Conservation (phyloP, 108 stramenopile species). For the Mediolabrus comicus region DNA sequence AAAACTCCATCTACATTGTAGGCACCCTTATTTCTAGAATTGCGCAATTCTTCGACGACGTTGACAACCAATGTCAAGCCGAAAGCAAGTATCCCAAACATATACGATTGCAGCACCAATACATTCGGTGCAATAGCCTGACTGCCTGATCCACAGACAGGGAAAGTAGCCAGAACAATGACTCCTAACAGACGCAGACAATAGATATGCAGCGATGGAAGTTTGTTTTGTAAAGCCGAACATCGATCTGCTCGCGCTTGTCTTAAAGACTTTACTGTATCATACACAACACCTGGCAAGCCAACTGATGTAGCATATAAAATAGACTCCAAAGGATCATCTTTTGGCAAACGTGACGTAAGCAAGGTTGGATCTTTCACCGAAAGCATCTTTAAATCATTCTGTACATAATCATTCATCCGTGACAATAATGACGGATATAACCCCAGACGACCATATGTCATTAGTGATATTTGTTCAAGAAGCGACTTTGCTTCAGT, state of each 20-base stretch:
- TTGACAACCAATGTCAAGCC: constrained; percentile 39
- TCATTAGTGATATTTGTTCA: constrained; percentile 50
- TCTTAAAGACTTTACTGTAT: constrained; percentile 44
- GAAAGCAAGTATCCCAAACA: constrained; percentile 51
- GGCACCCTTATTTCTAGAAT: constrained; percentile 36
- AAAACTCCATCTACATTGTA: constrained; percentile 53
- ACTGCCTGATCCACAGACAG: constrained; percentile 46
- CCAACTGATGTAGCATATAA: constrained; percentile 56
- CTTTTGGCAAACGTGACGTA: constrained; percentile 31
- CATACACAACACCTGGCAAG: constrained; percentile 44
- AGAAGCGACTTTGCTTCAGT: constrained; percentile 50
- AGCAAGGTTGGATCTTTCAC: constrained; percentile 26
- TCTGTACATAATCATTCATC: constrained; percentile 46
- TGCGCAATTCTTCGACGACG: constrained; percentile 46
- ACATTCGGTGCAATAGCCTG: constrained; percentile 44
- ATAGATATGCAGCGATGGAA: constrained; percentile 41
- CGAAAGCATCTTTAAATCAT: constrained; percentile 41
- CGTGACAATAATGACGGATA: constrained; percentile 31
- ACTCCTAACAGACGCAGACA: constrained; percentile 34
- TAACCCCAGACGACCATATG: constrained; percentile 26
- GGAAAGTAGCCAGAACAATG: constrained; percentile 43
- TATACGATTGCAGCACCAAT: constrained; percentile 41
- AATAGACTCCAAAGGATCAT: constrained; percentile 53
- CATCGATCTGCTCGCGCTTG: constrained; percentile 46
- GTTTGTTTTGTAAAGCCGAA: constrained; percentile 50